Evolutionary conservation across 1,139 yeast genomes (phyloP).

Genomic region (Yamadazyma spencermartinsiae): DNA sequence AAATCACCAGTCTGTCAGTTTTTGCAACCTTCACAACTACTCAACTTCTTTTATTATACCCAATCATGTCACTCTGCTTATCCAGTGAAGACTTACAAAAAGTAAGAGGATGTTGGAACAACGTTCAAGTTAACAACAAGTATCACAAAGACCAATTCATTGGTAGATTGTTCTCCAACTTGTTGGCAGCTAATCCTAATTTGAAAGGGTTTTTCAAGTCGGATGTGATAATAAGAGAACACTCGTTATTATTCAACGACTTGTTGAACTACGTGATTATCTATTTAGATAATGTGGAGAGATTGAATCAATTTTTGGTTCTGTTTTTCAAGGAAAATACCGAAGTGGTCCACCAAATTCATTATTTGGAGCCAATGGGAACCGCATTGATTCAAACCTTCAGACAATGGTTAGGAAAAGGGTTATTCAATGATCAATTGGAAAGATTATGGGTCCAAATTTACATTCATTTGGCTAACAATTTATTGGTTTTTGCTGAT

Average conservation of each 20-base stretch:
- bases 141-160: constrained; percentile 33
- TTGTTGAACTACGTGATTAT: constrained; percentile 34
- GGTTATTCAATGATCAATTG: constrained; percentile 30
- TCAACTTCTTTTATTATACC: not conserved
- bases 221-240: constrained; percentile 28
- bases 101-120: constrained; percentile 35
- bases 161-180: constrained; percentile 33
- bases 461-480: constrained; percentile 42
- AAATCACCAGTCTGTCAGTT: not conserved
- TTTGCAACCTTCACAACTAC: too few relatives aligned
- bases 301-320: constrained; percentile 35
- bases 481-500: constrained; percentile 28
- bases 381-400: constrained; percentile 40
- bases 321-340: constrained; percentile 37
- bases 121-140: constrained; percentile 27
- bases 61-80: constrained; percentile 17
- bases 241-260: constrained; percentile 37
- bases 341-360: constrained; percentile 25
- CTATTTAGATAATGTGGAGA: constrained; percentile 29
- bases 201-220: constrained; percentile 26
- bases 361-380: constrained; percentile 48
- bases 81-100: constrained; percentile 14
- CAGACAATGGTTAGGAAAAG: constrained; percentile 37
- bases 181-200: constrained; percentile 31
- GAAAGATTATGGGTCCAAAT: constrained; percentile 45